Evolutionary conservation across 306 rosid species (phyloP), one percentile per base, ranked within the genome.

Genomic region (Acacia crassicarpa): DNA sequence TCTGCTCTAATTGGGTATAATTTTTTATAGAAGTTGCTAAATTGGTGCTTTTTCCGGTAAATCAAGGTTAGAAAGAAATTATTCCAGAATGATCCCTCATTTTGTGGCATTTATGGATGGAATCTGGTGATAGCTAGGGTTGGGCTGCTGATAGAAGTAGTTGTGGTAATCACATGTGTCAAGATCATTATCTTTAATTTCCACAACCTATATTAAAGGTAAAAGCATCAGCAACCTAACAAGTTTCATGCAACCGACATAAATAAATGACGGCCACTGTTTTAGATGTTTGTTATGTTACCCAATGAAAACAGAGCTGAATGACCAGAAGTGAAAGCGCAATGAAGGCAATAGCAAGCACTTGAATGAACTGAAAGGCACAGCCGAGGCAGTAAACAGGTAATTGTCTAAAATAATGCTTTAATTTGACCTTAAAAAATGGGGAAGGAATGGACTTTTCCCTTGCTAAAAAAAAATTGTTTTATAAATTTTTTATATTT

Each of bases 1-100:
- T 27, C 0, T 27, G 27, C 27, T 27, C 27, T 27, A 27, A 27
- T 27, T 27, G 27, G 27, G 27, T 27, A 27, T 27, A 27, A 27
- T 27, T 27, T 27, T 27, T 27, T 27, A 27, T 27, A 27, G 27
- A 27, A 27, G 27, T 27, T 27, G 27, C 27, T 27, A 27, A 27
- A 27, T 27, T 27, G 27, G 27, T 27, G 27, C 27, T 27, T 27
- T 27, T 27, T 27, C 27, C 27, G 13, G 10, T 2, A 56, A 12
- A 12, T 23, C n/a, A 44, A n/a, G 9, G 59, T 30, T 11, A 40
- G 8, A 66, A 46, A 9, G 54, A 49, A 59, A 22, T 69, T 58
- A 46, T 80, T 40, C 62, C 78, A 79, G 32, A 74, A 66, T 74
- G 71, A 49, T 25, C 81, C 88, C 85, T 69, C 59, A 19, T 63